Base-by-base conservation (phyloP, 495 filamentous ascomycete genomes). In the Penicillium psychrofluorescens region DNA sequence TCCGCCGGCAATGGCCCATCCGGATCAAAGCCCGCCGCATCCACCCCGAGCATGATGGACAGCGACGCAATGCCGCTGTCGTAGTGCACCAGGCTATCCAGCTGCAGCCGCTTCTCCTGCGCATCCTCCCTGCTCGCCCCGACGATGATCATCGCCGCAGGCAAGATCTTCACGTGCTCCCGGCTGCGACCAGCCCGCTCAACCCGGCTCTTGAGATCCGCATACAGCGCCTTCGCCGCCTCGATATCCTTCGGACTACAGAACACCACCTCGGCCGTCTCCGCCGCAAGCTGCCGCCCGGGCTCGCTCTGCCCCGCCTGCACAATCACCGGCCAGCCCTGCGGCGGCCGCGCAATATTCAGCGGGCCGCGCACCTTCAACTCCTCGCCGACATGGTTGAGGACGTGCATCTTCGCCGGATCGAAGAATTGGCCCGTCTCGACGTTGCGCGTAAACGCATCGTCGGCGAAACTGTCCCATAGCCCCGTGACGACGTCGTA, bases 251-350 rank as follows among this genome's bases (percentile, higher is more conserved):
- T 53, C 28, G 64, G 64, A 36, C 56, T 61, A 44, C 64, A 68
- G 47, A 79, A 79, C 1, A 76, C 75, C 27, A 66, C 74, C 53
- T 79, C 75, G 0, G 75, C 75, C 11, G 74, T 77, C 56, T 79
- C 74, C 3, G 66, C 74, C 0, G 75, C 75, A 7, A 79, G 52
- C 51, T 77, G 73, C 7, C 66, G 51, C 0, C 75, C 75, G 1
- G 75, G 72, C 45, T 77, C 74, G 0, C 70, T 74, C 48, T 76
- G 73, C 1, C 75, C 75, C 8, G 74, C 75, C 43, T 79, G 75
- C 9, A 79, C 68, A 40, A 79, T 68, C 0, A 79, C 75, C 3
- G 75, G 75, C 74, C 74, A 77, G 0, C 75, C 74, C 54, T 79
- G 75, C 3, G 70, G 64, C 2, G 75, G 72, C 0, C 74, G 57